phyloP scores from a whole-genome alignment of 2,329 filamentous ascomycete genomes.

The Dichotomopilus funicola region DNA sequence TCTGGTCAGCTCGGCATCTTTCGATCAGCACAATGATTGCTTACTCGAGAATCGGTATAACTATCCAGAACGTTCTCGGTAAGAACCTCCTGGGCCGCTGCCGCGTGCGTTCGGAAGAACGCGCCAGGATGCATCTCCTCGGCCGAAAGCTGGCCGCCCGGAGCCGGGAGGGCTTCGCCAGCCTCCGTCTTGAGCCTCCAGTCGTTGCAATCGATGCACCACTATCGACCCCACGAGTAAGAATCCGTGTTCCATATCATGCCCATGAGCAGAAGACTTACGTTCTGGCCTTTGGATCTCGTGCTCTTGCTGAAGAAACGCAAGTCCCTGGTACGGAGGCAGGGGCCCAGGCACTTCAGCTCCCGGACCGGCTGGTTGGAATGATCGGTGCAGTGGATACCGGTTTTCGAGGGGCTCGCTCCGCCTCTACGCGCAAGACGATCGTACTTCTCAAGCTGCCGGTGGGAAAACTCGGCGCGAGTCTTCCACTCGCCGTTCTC shows the following conservation, averaged over 20 bases:
- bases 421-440: constrained; percentile 10
- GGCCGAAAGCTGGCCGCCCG: constrained; percentile 17
- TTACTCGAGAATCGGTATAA: too few species aligned
- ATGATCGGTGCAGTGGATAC: constrained; percentile 28
- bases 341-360: constrained; percentile 29
- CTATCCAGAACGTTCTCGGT: too few species aligned
- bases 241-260: constrained; percentile 22
- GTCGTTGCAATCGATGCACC: constrained; percentile 31
- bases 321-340: constrained; percentile 22
- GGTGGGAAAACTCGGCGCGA: constrained; percentile 26
- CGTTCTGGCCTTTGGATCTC: constrained; percentile 24
- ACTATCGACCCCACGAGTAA: constrained; percentile 20
- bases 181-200: constrained; percentile 27
- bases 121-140: neutral
- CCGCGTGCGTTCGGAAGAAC: neutral
- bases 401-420: constrained; percentile 20
- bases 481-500: constrained; percentile 26
- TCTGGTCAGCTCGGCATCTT: neutral
- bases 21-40: too few species aligned
- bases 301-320: constrained; percentile 32
- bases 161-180: constrained; percentile 19
- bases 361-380: constrained; percentile 6
- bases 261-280: constrained; percentile 19
- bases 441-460: constrained; percentile 26
- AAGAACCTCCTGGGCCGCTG: neutral